Conservation (phyloP, 2,329 filamentous ascomycete genomes). For the Venturia effusa region DNA sequence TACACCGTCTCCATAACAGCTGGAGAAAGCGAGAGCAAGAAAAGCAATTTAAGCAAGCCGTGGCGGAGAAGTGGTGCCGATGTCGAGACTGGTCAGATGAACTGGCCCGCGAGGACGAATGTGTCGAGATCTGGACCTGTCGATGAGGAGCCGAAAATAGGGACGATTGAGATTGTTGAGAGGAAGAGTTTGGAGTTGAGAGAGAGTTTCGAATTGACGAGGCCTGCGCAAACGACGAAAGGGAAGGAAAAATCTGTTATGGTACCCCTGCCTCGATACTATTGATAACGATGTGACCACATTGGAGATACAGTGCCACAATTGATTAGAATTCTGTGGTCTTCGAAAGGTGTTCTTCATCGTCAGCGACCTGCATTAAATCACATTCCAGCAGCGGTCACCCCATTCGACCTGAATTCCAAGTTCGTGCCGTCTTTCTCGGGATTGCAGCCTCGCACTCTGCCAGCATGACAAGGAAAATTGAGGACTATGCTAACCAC, state of each 20-base stretch:
- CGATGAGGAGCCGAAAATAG: neutral
- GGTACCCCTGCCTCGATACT: no score
- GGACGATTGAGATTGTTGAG: neutral
- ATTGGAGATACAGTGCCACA: no score
- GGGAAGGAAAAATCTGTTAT: neutral
- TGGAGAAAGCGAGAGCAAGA: neutral
- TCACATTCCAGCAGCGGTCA: no score
- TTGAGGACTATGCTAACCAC: no score
- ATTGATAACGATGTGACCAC: no score
- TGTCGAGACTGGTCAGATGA: neutral
- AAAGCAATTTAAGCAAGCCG: neutral
- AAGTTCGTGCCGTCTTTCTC: no score
- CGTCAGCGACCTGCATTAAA: no score
- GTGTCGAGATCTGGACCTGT: neutral
- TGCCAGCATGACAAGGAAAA: no score
- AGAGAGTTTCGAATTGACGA: neutral
- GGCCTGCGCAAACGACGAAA: neutral
- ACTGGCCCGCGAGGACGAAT: neutral
- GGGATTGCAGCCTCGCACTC: no score
- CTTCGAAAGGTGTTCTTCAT: no score
- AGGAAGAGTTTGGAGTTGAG: neutral
- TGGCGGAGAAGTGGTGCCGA: neutral
- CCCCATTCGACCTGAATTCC: no score
- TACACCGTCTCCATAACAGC: constrained; percentile 10
- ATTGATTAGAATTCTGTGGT: no score